phyloP scores from a whole-genome alignment of 306 rosid genomes.

The Rosa multiflora region DNA sequence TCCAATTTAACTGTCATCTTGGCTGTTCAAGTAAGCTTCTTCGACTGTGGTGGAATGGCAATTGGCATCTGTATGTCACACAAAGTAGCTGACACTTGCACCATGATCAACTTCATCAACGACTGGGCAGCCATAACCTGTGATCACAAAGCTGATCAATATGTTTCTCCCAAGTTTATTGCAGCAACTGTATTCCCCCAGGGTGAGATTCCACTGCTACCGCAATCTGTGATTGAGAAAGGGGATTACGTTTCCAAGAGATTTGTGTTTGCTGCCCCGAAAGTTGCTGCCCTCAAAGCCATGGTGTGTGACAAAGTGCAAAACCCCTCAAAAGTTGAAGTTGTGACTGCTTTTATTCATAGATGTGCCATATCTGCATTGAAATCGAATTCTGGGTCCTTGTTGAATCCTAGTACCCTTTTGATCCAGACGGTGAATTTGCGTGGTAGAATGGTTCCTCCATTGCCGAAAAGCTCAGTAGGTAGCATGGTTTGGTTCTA shows the following conservation, averaged over 20 bases:
- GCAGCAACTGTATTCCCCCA: neutral
- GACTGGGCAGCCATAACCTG: conserved; percentile 48
- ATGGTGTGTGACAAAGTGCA: conserved; percentile 13
- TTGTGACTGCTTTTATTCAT: conserved; percentile 36
- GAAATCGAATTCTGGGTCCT: neutral
- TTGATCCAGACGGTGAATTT: conserved; percentile 26
- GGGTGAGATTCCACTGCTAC: neutral
- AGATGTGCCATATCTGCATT: conserved; percentile 24
- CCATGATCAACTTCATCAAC: conserved; percentile 38
- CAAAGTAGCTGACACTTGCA: conserved; percentile 42
- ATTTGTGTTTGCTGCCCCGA: conserved; percentile 17
- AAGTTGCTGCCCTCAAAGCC: conserved; percentile 34
- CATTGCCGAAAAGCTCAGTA: conserved; percentile 21
- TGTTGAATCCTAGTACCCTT: neutral
- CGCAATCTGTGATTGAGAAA: neutral
- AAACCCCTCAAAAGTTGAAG: conserved; percentile 43
- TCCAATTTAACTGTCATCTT: neutral
- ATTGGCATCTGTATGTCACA: conserved; percentile 40
- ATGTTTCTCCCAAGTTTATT: conserved; percentile 5
- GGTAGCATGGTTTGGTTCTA: conserved; percentile 38
- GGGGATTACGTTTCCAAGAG: neutral
- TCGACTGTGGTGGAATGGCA: neutral
- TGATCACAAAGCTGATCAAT: neutral
- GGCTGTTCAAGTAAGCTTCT: neutral
- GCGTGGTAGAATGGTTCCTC: conserved; percentile 38